A percentile compares a stretch with the other conserved stretches of the same genome.
These are phyloP conservation scores for Mycena metata DNA, from an alignment of 768 basidiomycete species.

Conservation along the genomic window DNA sequence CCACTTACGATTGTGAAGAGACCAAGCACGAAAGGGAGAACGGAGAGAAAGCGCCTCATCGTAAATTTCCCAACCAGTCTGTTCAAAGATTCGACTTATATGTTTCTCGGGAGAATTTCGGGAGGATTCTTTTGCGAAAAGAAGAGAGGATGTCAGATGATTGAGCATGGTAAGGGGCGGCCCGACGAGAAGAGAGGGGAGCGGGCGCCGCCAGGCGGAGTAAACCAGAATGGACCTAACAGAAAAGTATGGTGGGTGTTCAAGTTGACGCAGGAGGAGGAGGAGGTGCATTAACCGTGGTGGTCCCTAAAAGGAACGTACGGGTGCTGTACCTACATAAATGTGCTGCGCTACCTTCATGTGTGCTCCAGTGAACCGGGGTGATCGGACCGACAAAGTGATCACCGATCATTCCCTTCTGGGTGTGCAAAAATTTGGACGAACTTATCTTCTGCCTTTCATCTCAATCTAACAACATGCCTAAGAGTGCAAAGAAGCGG, in stretches of 20 bases:
- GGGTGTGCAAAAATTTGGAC: not conserved
- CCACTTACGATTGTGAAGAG: not conserved
- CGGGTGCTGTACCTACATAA: no score
- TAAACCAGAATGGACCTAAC: no score
- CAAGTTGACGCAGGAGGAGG: no score
- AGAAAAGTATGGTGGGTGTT: no score
- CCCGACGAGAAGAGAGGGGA: not conserved
- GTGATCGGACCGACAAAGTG: not conserved
- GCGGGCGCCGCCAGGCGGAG: no score
- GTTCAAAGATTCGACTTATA: constrained; percentile 17
- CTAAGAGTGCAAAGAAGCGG: constrained; percentile 88
- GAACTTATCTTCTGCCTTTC: not conserved
- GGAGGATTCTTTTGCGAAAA: not conserved
- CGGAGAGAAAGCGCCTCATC: constrained; percentile 28
- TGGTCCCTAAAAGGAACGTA: no score
- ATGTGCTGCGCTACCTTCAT: no score
- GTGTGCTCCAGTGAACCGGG: no score
- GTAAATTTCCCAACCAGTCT: not conserved
- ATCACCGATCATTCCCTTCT: constrained; percentile 1
- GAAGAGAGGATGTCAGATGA: constrained; percentile 22
- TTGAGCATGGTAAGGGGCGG: not conserved
- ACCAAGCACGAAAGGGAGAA: not conserved
- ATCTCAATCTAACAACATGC: constrained; percentile 64
- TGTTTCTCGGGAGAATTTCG: constrained; percentile 46
- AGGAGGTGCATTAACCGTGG: no score